Evolutionary conservation across 2,329 filamentous ascomycete species (phyloP).

Genomic region (Diplodia corticola): DNA sequence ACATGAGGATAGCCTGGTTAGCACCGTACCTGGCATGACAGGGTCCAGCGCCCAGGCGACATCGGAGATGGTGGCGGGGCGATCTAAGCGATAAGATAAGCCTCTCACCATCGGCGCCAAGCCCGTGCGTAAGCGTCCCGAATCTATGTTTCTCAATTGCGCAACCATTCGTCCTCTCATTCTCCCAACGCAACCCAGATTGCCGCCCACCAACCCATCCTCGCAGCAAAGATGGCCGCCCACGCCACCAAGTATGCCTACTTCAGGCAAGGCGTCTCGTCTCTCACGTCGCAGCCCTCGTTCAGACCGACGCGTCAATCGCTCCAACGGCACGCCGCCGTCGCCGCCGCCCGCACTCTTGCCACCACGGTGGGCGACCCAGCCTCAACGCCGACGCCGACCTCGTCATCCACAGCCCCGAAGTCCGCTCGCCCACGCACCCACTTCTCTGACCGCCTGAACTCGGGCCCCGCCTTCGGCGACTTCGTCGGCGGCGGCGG

Average conservation of each 20-base stretch:
- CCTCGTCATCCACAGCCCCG: constrained; percentile 24
- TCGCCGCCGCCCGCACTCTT: neutral
- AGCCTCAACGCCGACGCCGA: neutral
- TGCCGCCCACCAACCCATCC: neutral
- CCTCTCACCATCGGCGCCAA: neutral
- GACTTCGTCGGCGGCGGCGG: constrained; percentile 60
- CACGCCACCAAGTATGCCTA: neutral
- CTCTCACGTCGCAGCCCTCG: neutral
- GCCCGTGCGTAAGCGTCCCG: constrained; percentile 12
- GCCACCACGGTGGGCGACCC: constrained; percentile 20
- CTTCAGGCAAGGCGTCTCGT: constrained; percentile 1
- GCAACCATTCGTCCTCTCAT: neutral
- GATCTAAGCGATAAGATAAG: constrained; percentile 11
- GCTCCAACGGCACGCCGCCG: neutral
- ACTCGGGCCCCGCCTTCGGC: constrained; percentile 63
- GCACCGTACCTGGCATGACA: constrained; percentile 1
- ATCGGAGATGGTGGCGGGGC: constrained; percentile 6
- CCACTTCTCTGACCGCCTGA: constrained; percentile 62
- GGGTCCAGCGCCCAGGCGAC: neutral
- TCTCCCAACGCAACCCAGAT: neutral
- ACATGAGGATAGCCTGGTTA: neutral
- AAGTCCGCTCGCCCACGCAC: constrained; percentile 47
- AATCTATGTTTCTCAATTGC: neutral
- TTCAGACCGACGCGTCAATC: neutral
- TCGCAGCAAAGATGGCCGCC: neutral